phyloP scores from a whole-genome alignment of 257 asterid genomes.

The Solanum sitiens region DNA sequence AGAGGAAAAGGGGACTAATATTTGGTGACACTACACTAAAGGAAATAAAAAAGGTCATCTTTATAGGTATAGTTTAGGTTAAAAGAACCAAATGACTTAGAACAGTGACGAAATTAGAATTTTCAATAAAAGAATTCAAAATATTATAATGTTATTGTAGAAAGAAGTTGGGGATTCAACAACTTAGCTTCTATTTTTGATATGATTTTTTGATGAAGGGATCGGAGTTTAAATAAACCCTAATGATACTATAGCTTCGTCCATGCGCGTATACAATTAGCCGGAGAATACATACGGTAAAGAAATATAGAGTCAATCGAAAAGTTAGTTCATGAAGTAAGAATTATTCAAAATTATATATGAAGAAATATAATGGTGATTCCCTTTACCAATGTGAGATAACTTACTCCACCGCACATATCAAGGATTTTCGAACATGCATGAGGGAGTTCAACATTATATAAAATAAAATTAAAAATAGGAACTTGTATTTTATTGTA shows the following conservation, averaged over 20 bases:
- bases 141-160: not conserved
- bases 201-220: not conserved
- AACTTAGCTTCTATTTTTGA: not conserved
- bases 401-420: not conserved
- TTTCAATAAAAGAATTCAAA: fast-evolving
- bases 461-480: not conserved
- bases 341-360: not conserved
- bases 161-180: not conserved
- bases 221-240: not conserved
- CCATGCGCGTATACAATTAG: not conserved
- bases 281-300: not conserved
- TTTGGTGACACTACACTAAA: not conserved
- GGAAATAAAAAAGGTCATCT: not conserved
- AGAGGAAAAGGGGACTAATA: not conserved
- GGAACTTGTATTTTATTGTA: not conserved
- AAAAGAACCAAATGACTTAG: not conserved
- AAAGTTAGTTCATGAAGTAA: not conserved
- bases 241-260: not conserved
- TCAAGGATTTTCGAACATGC: not conserved
- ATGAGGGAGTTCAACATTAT: not conserved
- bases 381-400: not conserved
- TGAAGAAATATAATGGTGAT: not conserved
- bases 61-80: not conserved
- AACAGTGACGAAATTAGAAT: fast-evolving
- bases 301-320: not conserved